Conservation (phyloP, 352 stramenopile species). For the Pythium brassicae region DNA sequence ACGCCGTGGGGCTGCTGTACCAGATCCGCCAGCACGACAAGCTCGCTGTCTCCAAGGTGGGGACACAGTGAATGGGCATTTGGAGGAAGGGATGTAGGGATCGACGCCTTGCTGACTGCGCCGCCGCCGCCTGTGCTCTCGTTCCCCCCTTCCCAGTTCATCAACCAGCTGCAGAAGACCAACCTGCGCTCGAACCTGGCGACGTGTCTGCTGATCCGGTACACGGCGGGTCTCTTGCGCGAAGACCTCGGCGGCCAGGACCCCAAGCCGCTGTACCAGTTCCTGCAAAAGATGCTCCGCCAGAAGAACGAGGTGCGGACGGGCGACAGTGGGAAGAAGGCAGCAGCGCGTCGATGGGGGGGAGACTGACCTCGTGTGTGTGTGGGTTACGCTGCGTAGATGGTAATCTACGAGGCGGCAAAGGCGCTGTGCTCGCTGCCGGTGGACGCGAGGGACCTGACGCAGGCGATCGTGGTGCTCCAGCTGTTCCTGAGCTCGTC, state of each 20-base stretch:
- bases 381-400: slow-evolving; percentile 60
- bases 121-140: not conserved
- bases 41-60: slow-evolving; percentile 95
- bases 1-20: slow-evolving; percentile 98
- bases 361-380: too few relatives aligned
- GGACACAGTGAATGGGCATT: not conserved
- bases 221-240: slow-evolving; percentile 90
- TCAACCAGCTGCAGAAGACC: slow-evolving; percentile 91
- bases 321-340: too few relatives aligned
- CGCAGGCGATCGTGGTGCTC: slow-evolving; percentile 96
- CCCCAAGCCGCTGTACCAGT: slow-evolving; percentile 77
- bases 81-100: too few relatives aligned
- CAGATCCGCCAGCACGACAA: slow-evolving; percentile 98
- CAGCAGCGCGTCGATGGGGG: too few relatives aligned
- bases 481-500: slow-evolving; percentile 94
- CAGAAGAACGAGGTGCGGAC: slow-evolving; percentile 91
- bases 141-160: slow-evolving; percentile 29
- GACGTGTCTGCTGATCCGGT: slow-evolving; percentile 97
- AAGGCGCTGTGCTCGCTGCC: slow-evolving; percentile 95
- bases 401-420: slow-evolving; percentile 99
- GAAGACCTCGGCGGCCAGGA: slow-evolving; percentile 86
- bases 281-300: slow-evolving; percentile 94
- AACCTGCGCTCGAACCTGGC: slow-evolving; percentile 93
- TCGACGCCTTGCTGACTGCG: too few relatives aligned
- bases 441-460: slow-evolving; percentile 95